These are phyloP conservation scores for Ceratorhiza oryzae-sativae DNA, from an alignment of 1,284 basidiomycete genomes.

Conservation along the genomic window DNA sequence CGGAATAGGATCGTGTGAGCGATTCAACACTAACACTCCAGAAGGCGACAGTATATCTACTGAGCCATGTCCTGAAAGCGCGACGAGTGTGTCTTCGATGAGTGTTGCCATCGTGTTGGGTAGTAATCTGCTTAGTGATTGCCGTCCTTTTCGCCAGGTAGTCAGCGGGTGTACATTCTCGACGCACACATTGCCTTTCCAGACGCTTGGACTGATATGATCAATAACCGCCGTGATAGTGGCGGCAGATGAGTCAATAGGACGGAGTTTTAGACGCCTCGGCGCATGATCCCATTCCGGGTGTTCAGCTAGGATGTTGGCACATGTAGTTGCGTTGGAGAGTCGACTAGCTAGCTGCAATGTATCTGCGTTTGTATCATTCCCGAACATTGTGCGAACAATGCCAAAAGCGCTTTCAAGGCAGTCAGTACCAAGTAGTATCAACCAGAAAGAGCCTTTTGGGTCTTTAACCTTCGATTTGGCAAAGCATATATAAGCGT, in stretches of 20 bases:
- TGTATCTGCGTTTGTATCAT: conserved; percentile 51
- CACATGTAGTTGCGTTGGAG: conserved; percentile 48
- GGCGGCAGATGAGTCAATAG: not conserved
- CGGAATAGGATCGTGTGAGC: not conserved
- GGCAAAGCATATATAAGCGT: conserved; percentile 37
- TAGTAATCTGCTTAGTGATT: not conserved
- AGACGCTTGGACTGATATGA: conserved; percentile 49
- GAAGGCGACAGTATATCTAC: not conserved
- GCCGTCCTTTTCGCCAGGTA: conserved; percentile 47
- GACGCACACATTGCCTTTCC: conserved; percentile 48
- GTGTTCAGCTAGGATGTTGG: conserved; percentile 50
- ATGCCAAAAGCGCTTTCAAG: conserved; percentile 47
- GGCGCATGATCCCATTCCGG: conserved; percentile 53
- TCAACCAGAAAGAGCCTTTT: conserved; percentile 1
- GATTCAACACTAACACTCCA: not conserved
- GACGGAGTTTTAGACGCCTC: conserved; percentile 46
- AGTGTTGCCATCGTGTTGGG: not conserved
- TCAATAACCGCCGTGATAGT: conserved; percentile 43
- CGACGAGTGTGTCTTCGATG: not conserved
- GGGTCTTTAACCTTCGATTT: conserved; percentile 23
- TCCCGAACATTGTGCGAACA: conserved; percentile 48
- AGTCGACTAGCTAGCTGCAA: conserved; percentile 48
- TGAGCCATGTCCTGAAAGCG: not conserved
- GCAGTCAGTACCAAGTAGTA: conserved; percentile 33
- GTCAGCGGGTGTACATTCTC: conserved; percentile 47